Conservation (phyloP, 768 basidiomycete genomes). For the Lactarius pseudohatsudake region DNA sequence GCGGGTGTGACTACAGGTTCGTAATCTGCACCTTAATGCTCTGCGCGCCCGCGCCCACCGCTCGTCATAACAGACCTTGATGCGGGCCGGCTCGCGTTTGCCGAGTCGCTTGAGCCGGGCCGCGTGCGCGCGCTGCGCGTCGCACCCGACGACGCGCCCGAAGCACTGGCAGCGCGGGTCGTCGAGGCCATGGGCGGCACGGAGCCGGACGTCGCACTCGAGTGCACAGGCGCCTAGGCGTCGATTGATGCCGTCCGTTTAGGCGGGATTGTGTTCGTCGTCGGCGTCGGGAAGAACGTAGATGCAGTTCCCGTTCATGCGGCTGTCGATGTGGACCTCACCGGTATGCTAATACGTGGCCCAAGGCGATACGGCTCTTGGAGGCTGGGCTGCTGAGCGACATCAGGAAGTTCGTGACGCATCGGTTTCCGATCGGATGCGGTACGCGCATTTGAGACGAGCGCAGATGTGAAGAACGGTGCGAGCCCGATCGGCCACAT, state of each 20-base stretch:
- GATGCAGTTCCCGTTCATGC: slow-evolving; percentile 66
- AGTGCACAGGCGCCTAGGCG: slow-evolving; percentile 64
- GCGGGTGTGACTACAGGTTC: no score
- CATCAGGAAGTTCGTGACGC: slow-evolving; percentile 78
- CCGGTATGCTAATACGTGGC: slow-evolving; percentile 74
- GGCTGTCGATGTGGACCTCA: slow-evolving; percentile 65
- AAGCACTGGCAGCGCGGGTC: slow-evolving; percentile 53
- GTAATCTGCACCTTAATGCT: no score
- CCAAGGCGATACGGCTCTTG: slow-evolving; percentile 81
- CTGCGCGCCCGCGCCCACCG: no score
- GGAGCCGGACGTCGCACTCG: slow-evolving; percentile 52
- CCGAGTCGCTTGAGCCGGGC: no score
- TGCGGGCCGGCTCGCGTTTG: no score
- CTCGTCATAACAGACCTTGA: no score
- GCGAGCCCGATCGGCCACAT: slow-evolving; percentile 69
- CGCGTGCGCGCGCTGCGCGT: slow-evolving; percentile 51
- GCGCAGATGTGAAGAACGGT: slow-evolving; percentile 64
- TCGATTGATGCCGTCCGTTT: slow-evolving; percentile 56
- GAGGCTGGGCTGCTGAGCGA: slow-evolving; percentile 65
- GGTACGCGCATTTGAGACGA: slow-evolving; percentile 69
- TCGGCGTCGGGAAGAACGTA: slow-evolving; percentile 50
- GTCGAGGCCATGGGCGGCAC: slow-evolving; percentile 50
- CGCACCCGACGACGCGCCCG: slow-evolving; percentile 43
- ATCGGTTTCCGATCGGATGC: slow-evolving; percentile 74
- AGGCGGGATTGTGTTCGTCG: slow-evolving; percentile 67